Conservation (phyloP, 2,329 filamentous ascomycete genomes). For the Neopestalotiopsis rosae region DNA sequence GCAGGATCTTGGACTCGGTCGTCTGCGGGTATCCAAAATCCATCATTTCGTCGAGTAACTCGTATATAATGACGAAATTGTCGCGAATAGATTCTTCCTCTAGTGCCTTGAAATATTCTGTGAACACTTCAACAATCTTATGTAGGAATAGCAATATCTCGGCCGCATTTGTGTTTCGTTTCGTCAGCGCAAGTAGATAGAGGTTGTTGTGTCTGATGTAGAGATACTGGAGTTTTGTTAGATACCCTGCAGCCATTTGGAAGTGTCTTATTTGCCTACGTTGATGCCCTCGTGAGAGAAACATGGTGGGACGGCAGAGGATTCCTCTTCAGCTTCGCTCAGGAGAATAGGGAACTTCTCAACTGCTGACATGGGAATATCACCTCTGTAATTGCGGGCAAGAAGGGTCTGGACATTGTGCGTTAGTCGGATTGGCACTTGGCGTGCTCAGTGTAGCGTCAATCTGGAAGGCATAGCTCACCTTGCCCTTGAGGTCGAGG, state of each 20-base stretch:
- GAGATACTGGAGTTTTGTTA: conserved; percentile 70
- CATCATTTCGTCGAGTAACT: conserved; percentile 99
- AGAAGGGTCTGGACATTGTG: conserved; percentile 78
- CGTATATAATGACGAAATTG: conserved; percentile 99
- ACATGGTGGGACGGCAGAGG: conserved; percentile 93
- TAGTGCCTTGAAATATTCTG: conserved; percentile 98
- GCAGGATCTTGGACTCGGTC: conserved; percentile 96
- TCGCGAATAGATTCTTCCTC: conserved; percentile 99
- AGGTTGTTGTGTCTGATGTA: conserved; percentile 99
- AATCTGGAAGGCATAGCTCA: conserved; percentile 40
- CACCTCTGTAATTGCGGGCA: conserved; percentile 96
- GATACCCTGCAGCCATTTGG: neutral
- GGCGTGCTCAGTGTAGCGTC: neutral
- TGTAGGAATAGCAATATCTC: conserved; percentile 98
- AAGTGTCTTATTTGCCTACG: conserved; percentile 56
- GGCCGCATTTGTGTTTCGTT: conserved; percentile 98
- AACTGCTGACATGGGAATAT: conserved; percentile 98
- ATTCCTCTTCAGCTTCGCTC: conserved; percentile 98
- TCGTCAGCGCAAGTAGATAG: conserved; percentile 95
- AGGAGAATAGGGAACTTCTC: conserved; percentile 97
- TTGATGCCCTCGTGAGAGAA: conserved; percentile 99
- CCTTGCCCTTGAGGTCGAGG: conserved; percentile 99
- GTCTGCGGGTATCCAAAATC: conserved; percentile 99
- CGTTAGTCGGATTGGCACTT: neutral
- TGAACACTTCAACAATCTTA: conserved; percentile 98